phyloP scores from a whole-genome alignment of 1,284 basidiomycete genomes.

The Tilletia caries region DNA sequence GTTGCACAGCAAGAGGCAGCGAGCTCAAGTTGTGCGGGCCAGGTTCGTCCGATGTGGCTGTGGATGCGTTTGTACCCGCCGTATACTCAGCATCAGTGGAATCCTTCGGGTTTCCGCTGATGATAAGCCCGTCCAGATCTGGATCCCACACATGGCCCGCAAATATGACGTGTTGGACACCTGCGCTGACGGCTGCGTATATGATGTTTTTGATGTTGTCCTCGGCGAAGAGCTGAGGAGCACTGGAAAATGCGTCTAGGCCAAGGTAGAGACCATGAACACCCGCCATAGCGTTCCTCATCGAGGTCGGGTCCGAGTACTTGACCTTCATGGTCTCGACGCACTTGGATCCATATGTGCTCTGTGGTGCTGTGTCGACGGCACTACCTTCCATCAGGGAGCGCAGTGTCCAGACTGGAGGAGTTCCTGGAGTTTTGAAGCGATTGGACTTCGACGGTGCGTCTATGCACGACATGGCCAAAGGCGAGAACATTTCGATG shows the following conservation, averaged over 20 bases:
- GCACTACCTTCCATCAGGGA: not conserved
- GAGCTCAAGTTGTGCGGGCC: not conserved
- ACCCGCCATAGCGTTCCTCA: not conserved
- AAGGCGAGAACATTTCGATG: no score
- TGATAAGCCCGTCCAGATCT: not conserved
- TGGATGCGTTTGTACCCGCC: not conserved
- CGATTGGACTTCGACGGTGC: not conserved
- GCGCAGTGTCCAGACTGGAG: not conserved
- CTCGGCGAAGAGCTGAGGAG: not conserved
- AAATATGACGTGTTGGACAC: not conserved
- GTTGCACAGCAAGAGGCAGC: not conserved
- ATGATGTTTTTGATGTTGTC: not conserved
- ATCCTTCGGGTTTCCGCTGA: not conserved
- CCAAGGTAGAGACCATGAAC: not conserved
- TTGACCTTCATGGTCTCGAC: not conserved
- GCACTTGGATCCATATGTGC: not conserved
- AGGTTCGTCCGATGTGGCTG: not conserved
- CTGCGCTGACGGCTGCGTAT: not conserved
- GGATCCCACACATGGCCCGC: slow-evolving; percentile 4
- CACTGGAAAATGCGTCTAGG: not conserved
- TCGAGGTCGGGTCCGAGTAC: not conserved
- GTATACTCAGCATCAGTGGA: not conserved
- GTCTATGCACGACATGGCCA: no score
- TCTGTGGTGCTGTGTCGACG: not conserved
- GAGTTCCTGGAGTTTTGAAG: not conserved